Percentiles rank a stretch among this genome's conserved stretches.
Evolutionary conservation across 306 rosid species (phyloP).

Genomic region (Vigna angularis): DNA sequence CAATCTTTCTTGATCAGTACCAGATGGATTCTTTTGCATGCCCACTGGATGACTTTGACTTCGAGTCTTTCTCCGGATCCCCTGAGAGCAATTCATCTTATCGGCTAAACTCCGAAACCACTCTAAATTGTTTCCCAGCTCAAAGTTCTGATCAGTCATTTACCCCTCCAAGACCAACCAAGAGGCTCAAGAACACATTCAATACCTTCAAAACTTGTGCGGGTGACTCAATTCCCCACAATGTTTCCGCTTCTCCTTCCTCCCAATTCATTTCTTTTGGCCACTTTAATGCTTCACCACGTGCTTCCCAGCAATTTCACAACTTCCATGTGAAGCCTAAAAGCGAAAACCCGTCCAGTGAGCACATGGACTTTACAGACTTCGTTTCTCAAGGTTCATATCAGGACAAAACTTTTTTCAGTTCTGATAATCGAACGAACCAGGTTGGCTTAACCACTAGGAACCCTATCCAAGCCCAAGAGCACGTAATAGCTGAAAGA

Average conservation of each 20-base stretch:
- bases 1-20: constrained; percentile 39
- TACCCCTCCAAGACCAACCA: constrained; percentile 30
- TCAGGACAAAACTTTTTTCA: constrained; percentile 37
- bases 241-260: constrained; percentile 45
- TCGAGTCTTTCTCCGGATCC: constrained; percentile 30
- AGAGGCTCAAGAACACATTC: constrained; percentile 45
- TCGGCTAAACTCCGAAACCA: constrained; percentile 32
- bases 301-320: constrained; percentile 34
- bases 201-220: neutral
- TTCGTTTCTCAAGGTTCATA: constrained; percentile 41
- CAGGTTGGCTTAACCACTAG: constrained; percentile 31
- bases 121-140: constrained; percentile 36
- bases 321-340: constrained; percentile 49
- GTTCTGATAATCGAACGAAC: constrained; percentile 27
- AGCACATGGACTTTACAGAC: constrained; percentile 27
- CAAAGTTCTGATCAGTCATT: constrained; percentile 25
- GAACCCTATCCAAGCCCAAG: constrained; percentile 60
- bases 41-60: constrained; percentile 23
- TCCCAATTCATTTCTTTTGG: constrained; percentile 74
- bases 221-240: constrained; percentile 17
- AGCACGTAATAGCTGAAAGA: constrained; percentile 83
- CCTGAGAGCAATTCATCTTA: constrained; percentile 46
- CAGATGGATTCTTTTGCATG: constrained; percentile 41
- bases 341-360: constrained; percentile 42
- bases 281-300: constrained; percentile 42